Conservation (phyloP, 805 yeast genomes). For the Wickerhamomyces alni region DNA sequence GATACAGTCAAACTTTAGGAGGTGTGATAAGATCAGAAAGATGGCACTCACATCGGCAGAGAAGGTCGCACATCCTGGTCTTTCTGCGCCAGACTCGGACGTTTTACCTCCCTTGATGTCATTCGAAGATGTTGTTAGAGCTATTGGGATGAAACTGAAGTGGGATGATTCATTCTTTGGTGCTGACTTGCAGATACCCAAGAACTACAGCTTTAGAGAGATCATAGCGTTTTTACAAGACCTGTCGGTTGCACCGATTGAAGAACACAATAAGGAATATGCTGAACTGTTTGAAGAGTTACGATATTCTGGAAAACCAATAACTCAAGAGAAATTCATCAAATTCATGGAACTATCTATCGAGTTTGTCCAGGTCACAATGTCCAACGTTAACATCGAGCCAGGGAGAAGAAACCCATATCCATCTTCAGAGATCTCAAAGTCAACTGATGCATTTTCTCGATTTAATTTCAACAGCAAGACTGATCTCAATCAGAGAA, state of each 20-base stretch:
- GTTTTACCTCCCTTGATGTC: constrained; percentile 32
- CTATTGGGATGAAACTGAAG: constrained; percentile 53
- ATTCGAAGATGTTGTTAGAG: constrained; percentile 51
- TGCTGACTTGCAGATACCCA: constrained; percentile 29
- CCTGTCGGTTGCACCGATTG: constrained; percentile 17
- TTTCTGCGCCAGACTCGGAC: constrained; percentile 37
- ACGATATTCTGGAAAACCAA: constrained; percentile 58
- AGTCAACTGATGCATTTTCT: constrained; percentile 7
- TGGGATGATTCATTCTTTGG: constrained; percentile 37
- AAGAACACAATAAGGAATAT: constrained; percentile 24
- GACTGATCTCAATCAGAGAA: not conserved
- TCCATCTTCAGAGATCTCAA: constrained; percentile 4
- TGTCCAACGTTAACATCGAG: constrained; percentile 6
- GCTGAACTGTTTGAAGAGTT: constrained; percentile 58
- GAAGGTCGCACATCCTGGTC: constrained; percentile 44
- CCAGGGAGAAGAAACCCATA: constrained; percentile 1
- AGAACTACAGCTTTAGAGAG: constrained; percentile 36
- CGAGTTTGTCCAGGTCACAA: constrained; percentile 24
- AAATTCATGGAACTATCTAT: constrained; percentile 46
- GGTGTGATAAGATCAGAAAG: constrained; percentile 35
- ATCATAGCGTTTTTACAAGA: constrained; percentile 30
- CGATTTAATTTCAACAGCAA: constrained; percentile 5
- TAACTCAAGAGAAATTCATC: constrained; percentile 53
- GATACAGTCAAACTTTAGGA: constrained; percentile 34
- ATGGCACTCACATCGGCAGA: constrained; percentile 36